phyloP scores from a whole-genome alignment of 306 rosid species.

The Luffa acutangula region DNA sequence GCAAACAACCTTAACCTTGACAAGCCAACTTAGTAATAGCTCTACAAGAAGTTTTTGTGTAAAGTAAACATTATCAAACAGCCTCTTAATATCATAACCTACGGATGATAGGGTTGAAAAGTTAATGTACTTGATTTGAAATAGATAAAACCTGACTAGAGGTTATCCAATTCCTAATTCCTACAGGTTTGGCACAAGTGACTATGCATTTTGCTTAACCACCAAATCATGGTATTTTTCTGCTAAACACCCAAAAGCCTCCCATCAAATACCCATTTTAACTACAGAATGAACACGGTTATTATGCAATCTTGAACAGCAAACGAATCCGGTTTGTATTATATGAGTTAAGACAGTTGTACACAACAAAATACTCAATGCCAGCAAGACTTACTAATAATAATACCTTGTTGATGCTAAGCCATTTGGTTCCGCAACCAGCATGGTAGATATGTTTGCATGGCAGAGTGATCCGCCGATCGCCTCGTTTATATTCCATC shows the following conservation, averaged over 20 bases:
- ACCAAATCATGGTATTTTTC: background rate
- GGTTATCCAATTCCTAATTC: background rate
- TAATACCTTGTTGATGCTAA: slow-evolving; percentile 82
- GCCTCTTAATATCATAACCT: background rate
- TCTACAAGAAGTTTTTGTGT: background rate
- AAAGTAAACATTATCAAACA: background rate
- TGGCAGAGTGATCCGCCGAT: slow-evolving; percentile 66
- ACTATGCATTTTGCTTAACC: background rate
- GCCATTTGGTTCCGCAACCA: slow-evolving; percentile 82
- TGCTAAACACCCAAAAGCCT: background rate
- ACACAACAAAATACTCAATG: background rate
- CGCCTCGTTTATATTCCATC: slow-evolving; percentile 90
- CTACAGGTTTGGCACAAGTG: background rate
- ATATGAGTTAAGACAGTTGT: background rate
- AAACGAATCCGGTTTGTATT: background rate
- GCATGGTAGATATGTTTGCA: slow-evolving; percentile 89
- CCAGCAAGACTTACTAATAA: background rate
- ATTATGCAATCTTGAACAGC: background rate
- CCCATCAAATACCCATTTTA: background rate
- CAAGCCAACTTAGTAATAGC: background rate
- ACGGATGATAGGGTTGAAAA: background rate
- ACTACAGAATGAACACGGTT: background rate
- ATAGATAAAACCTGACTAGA: background rate
- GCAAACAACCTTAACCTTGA: background rate
- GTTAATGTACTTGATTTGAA: background rate